Base-by-base conservation (phyloP, 2,329 filamentous ascomycete genomes). In the Cercospora sesami region DNA sequence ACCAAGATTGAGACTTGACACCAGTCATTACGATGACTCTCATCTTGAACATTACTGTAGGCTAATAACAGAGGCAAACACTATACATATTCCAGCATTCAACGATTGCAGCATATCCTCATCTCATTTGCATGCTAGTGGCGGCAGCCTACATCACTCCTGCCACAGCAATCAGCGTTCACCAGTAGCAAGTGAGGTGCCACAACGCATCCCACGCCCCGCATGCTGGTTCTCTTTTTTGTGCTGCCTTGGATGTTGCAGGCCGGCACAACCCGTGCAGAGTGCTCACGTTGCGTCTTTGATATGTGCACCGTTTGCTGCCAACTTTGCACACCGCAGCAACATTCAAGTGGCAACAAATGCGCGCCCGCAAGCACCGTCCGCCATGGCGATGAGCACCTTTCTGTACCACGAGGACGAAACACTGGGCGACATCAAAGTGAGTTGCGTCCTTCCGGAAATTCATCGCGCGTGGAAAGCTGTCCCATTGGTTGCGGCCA, bases 391-490 rank as follows among this genome's bases (percentile, higher is more conserved):
- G 42, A 72, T 73, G 72, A 68, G 66, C 36, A 68, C 69, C 45
- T 72, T 73, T 67, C 71, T 73, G 53, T 71, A 72, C 63, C 65
- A 70, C 42, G 72, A 73, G 57, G 45, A 71, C 53, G 64, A 68
- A 42, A 65, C 58, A 31, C 55, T 65, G 66, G 36, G 66, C n/a
- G 61, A 64, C 45, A 45, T 68, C 62, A 57, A n/a, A 39, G 62
- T 64, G 62, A 57, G 61, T 63, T 33, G 53, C 26, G 30, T 30
- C n/a, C 26, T 58, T 58, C 48, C 48, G 55, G 48, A 51, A 62
- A 62, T 63, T 62, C 63, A 36, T 66, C 53, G 55, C 18, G 39
- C 45, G 36, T 42, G n/a, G 42, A 9, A 14, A n/a, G 48, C 64
- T n/a, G 53, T 9, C 53, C 30, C 53, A 64, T 58, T 67, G 60